Evolutionary conservation across 2,329 filamentous ascomycete species (phyloP), one percentile per base, ranked within the genome.

Genomic region (Cryphonectria parasitica): DNA sequence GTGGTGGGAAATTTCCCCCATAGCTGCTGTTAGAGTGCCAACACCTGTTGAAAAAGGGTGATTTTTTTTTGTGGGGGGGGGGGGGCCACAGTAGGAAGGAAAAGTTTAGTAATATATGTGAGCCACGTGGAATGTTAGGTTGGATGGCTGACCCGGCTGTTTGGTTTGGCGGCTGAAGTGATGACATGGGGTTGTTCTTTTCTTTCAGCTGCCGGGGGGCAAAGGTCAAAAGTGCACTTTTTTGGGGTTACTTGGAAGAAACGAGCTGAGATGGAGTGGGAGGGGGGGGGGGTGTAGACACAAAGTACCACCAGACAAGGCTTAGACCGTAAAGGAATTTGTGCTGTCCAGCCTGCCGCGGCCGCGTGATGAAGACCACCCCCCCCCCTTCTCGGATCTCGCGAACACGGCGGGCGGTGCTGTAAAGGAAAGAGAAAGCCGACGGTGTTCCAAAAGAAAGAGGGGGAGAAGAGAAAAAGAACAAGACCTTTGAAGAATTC

Each of bases 101-200:
- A 34, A 34, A 6, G 34, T 34, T 34, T 34, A 34, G 34, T 34
- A 34, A 28, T 41, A 28, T 13, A 25, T 25, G 15, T 6, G 25
- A 45, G 36, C 17, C 36, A 64, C 45, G 45, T n/a, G 45, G 36
- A 7, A 54, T 3, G 43, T 34, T 36, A 28, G n/a, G 22, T 49
- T 34, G 34, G 36, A 15, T 67, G 54, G 52, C 25, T 41, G 65
- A 67, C 65, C 65, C 65, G 56, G 65, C 25, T 19, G 65, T 61
- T 22, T 34, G 65, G 65, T 28, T 67, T 39, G 36, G 54, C 28
- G 34, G 52, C 65, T 61, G 65, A 39, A 45, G 15, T 25, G 36
- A 39, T 36, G n/a, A 64, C 61, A 64, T 49, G 45, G 22, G 61
- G 36, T 39, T 8, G 13, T 28, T 39, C 43, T 8, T 13, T 28